Conservation (phyloP, 805 yeast species). For the Diddensiella caesifluorescens region DNA sequence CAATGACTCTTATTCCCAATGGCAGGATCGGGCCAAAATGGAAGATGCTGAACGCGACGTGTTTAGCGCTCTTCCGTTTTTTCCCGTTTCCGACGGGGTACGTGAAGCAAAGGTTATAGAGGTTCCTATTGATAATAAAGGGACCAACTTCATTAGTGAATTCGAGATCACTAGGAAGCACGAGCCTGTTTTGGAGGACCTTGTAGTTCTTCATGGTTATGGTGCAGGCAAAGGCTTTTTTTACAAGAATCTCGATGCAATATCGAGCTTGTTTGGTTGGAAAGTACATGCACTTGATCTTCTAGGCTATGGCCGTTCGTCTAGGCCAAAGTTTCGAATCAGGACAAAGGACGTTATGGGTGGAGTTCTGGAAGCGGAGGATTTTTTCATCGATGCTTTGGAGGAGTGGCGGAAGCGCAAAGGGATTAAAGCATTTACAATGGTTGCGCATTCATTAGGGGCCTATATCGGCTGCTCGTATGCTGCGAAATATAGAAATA, state of each 20-base stretch:
- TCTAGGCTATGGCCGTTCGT: constrained; percentile 85
- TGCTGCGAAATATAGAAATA: constrained; percentile 54
- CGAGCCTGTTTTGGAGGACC: constrained; percentile 28
- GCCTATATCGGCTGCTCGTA: constrained; percentile 74
- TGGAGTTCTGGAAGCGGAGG: constrained; percentile 46
- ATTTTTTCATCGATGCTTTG: constrained; percentile 60
- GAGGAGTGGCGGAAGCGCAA: constrained; percentile 55
- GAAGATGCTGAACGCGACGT: constrained; percentile 44
- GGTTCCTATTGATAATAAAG: constrained; percentile 46
- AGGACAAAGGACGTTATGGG: constrained; percentile 24
- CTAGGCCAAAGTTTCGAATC: constrained; percentile 53
- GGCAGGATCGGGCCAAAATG: constrained; percentile 37
- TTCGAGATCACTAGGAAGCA: constrained; percentile 43
- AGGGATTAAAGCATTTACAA: constrained; percentile 47
- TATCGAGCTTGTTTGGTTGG: constrained; percentile 45
- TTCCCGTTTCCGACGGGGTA: constrained; percentile 28
- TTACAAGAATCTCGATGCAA: constrained; percentile 57
- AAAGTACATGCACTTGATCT: constrained; percentile 81
- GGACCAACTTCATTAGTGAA: constrained; percentile 61
- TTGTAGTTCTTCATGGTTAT: constrained; percentile 85
- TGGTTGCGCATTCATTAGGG: constrained; percentile 88
- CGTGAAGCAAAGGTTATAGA: constrained; percentile 28
- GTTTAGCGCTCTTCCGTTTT: constrained; percentile 51
- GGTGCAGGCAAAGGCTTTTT: constrained; percentile 88
- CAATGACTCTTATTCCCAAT: constrained; percentile 38